phyloP scores from a whole-genome alignment of 2,329 filamentous ascomycete species.

The Exophiala dermatitidis region DNA sequence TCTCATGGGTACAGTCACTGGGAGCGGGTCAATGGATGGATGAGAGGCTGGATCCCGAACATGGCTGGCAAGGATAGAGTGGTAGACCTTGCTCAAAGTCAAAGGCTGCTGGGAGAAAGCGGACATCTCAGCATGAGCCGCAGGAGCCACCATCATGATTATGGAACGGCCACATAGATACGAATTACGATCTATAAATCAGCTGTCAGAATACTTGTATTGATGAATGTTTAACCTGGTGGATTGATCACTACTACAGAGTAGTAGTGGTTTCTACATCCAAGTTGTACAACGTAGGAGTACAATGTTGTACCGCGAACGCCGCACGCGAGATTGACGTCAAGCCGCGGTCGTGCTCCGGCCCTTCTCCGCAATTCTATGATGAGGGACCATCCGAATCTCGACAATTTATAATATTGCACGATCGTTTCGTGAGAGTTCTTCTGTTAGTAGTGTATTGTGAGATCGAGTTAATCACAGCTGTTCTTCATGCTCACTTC shows the following conservation, averaged over 20 bases:
- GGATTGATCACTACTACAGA: no score
- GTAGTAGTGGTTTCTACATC: no score
- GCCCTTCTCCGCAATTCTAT: background rate
- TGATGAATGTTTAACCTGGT: no score
- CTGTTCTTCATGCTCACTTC: conserved; percentile 19
- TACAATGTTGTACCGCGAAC: background rate
- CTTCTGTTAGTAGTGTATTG: background rate
- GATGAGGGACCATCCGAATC: background rate
- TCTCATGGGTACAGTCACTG: conserved; percentile 42
- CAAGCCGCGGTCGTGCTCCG: background rate
- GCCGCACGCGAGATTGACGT: background rate
- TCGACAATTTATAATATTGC: background rate
- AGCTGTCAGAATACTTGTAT: no score
- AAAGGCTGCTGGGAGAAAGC: conserved; percentile 24
- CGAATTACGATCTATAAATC: no score
- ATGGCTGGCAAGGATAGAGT: conserved; percentile 36
- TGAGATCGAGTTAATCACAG: background rate
- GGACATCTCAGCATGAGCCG: conserved; percentile 17
- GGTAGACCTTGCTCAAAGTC: conserved; percentile 26
- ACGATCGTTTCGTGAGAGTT: background rate
- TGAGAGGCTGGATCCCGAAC: conserved; percentile 58
- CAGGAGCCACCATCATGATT: conserved; percentile 17
- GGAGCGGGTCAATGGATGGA: conserved; percentile 56
- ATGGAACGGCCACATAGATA: conserved; percentile 8
- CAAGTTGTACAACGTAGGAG: no score